Conservation (phyloP, 306 rosid species). For the Quercus dentata region DNA sequence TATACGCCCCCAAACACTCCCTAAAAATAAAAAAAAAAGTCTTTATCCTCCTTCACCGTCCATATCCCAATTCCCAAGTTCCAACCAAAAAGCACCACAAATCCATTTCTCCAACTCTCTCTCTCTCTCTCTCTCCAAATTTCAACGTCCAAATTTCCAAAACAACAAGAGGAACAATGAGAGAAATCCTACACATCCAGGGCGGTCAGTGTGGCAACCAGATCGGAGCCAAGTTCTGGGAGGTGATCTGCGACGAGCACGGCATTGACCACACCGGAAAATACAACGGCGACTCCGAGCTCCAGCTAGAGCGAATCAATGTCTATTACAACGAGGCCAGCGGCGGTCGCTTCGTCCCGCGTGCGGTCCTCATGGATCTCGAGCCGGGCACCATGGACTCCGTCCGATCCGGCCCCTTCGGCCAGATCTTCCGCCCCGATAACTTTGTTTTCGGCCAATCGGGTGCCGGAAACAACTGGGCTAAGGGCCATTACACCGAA, state of each 20-base stretch:
- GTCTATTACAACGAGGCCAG: conserved; percentile 53
- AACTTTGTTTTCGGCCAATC: conserved; percentile 53
- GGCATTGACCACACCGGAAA: conserved; percentile 43
- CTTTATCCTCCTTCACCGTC: too few species aligned
- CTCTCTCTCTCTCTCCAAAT: too few species aligned
- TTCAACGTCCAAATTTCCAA: too few species aligned
- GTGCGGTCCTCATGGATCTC: conserved; percentile 55
- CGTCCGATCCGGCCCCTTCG: conserved; percentile 45
- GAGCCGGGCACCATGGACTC: conserved; percentile 59
- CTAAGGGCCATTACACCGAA: conserved; percentile 49
- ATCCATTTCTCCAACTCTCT: too few species aligned
- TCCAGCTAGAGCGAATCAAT: conserved; percentile 48
- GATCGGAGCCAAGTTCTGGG: conserved; percentile 60
- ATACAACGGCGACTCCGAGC: conserved; percentile 42
- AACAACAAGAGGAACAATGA: conserved; percentile 16
- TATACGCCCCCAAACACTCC: too few species aligned
- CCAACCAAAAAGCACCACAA: too few species aligned
- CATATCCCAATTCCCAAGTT: too few species aligned
- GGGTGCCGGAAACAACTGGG: conserved; percentile 57
- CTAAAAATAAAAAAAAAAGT: too few species aligned
- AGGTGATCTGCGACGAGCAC: conserved; percentile 53
- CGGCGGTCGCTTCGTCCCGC: conserved; percentile 49
- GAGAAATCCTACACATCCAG: conserved; percentile 54
- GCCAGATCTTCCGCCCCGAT: conserved; percentile 48
- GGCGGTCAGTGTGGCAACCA: conserved; percentile 59